Evolutionary conservation across 495 filamentous ascomycete species (phyloP), one percentile per base, ranked within the genome.

Genomic region (Penicillium paxilli): DNA sequence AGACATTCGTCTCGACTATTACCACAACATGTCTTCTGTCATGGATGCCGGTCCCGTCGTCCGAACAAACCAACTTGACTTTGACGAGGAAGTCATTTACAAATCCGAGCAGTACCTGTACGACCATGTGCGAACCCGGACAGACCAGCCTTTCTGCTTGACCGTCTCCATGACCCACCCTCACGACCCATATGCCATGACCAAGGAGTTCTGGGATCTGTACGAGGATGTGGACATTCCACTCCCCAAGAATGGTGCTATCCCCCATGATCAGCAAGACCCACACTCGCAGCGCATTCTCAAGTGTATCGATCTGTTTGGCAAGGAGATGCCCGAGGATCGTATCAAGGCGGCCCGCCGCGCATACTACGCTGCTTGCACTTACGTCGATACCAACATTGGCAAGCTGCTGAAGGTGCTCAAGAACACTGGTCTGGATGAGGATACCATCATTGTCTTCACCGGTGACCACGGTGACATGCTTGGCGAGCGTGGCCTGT

Each of bases 71-170:
- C 91, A 96, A 74, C 80, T 96, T n/a, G 91, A 96, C 63, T 96
- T 90, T 58, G 91, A 96, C 59, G 90, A 94, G 72, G 91, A 96
- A 69, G 90, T 94, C 59, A 91, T 94, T 80, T 91, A 90, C 70
- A 86, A 84, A 72, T 83, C 87, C 6, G 85, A 80, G 28, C 90
- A 93, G 68, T 96, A 90, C 64, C 74, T 96, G 30, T 92, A 88
- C 67, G 87, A 93, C 70, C 82, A 91, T 55, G 88, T 91, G 19
- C 86, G 91, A 4, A 80, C 89, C 57, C 82, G 82, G 4, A 77
- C 72, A 44, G 76, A 77, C 26, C 83, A 90, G 23, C 91, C 91
- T 8, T 96, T 95, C 71, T 91, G 86, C 62, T 70, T 96, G 78
- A 96, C 91, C 22, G 86, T 96, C 6, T 95, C 91, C 16, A 83